Evolutionary conservation across 495 filamentous ascomycete genomes (phyloP), one percentile per base, ranked within the genome.

Genomic region (Trichoderma reesei): DNA sequence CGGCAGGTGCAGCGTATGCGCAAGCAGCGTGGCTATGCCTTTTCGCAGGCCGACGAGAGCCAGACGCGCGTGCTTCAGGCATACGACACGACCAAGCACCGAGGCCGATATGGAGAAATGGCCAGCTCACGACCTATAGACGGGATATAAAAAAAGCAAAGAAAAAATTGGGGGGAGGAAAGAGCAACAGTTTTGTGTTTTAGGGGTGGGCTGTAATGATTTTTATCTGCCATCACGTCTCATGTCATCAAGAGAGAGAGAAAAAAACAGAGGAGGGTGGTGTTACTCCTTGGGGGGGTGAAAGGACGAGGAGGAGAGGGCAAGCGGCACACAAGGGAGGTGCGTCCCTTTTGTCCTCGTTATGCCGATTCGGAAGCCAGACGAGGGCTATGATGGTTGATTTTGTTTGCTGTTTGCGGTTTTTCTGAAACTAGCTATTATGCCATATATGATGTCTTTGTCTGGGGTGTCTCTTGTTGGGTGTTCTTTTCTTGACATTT

Each of bases 1-100:
- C 87, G 94, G 51, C 94, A 99, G 78, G 95, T 98, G 48, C 95
- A 98, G 78, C 88, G 94, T 65, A 99, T 98, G 94, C 92, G 94
- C 73, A 99, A 98, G 73, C 94, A 99, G 79, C 88, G 94, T 68
- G 94, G 94, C 31, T 99, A 98, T 72, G 94, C 94, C 46, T 99
- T 99, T 79, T 96, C 91, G 67, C 92, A 96, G 75, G 93, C 92
- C 60, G 94, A 99, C 70, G 94, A 99, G 74, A 90, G 88, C 65
- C 90, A 93, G 75, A 96, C 93, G 70, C 80, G 95, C 63, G 87
- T 98, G 63, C 80, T 99, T 69, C 90, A 96, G 74, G 94, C 92
- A 64, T 99, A 99, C 72, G 94, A 99, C 78, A 99, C 94, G 44
- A 99, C 94, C 63, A 82, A 86, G 69, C 88, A 90, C 72, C 84